Evolutionary conservation across 2,329 filamentous ascomycete species (phyloP).

Genomic region (Pseudogymnoascus sp.): DNA sequence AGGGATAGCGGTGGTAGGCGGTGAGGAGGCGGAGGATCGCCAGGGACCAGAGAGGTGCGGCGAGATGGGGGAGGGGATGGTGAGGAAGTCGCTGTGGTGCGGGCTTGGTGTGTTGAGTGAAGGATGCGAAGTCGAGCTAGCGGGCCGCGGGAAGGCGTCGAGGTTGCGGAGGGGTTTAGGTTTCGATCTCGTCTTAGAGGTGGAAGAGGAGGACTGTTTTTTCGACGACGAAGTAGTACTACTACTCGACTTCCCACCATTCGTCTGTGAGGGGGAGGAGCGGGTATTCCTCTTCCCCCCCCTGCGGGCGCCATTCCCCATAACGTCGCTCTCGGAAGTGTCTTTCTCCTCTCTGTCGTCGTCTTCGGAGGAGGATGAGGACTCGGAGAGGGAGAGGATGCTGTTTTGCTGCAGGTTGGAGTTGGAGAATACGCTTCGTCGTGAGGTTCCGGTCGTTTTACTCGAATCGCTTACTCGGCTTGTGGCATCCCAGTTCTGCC

Average conservation of each 20-base stretch:
- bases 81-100: neutral
- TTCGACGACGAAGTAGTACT: neutral
- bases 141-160: neutral
- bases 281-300: neutral
- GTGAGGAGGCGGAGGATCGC: neutral
- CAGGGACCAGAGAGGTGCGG: neutral
- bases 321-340: neutral
- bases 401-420: constrained; percentile 26
- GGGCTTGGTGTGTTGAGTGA: neutral
- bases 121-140: neutral
- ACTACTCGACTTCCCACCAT: neutral
- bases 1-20: neutral
- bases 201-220: neutral
- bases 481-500: constrained; percentile 18
- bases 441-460: constrained; percentile 26
- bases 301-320: neutral
- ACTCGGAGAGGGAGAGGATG: constrained; percentile 25
- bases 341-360: neutral
- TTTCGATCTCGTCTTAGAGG: neutral
- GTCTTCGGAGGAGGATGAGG: neutral
- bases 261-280: too few relatives aligned
- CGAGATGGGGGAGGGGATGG: neutral
- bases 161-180: neutral
- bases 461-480: constrained; percentile 27
- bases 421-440: constrained; percentile 24